Evolutionary conservation across 1,284 basidiomycete genomes (phyloP).

Genomic region (Caloboletus firmus): DNA sequence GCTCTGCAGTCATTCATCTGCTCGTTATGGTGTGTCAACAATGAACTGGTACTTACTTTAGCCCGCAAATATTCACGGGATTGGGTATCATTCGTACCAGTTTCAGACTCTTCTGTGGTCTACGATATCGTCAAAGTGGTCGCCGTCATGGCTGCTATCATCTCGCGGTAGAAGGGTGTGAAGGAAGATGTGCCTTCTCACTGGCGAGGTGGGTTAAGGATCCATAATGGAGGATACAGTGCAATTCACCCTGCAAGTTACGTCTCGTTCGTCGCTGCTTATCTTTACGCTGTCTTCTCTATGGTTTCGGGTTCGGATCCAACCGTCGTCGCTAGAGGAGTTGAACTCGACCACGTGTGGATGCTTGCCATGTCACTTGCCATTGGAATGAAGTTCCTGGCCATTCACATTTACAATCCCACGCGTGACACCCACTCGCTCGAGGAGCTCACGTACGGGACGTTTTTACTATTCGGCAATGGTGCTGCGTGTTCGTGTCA

Average conservation of each 20-base stretch:
- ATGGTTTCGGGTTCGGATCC: conserved; percentile 45
- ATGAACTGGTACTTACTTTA: conserved; percentile 61
- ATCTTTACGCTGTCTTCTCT: conserved; percentile 49
- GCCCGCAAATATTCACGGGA: conserved; percentile 49
- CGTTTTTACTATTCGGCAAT: conserved; percentile 52
- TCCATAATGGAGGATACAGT: conserved; percentile 47
- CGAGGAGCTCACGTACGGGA: conserved; percentile 48
- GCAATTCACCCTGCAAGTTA: conserved; percentile 48
- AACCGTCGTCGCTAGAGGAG: conserved; percentile 47
- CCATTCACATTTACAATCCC: conserved; percentile 49
- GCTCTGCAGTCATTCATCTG: conserved; percentile 49
- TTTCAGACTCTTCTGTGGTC: conserved; percentile 53
- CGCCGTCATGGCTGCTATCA: conserved; percentile 40
- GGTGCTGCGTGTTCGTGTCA: conserved; percentile 46
- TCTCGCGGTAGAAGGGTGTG: conserved; percentile 47
- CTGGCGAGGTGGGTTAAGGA: conserved; percentile 47
- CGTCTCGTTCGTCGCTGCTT: conserved; percentile 50
- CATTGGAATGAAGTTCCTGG: conserved; percentile 48
- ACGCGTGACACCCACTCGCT: conserved; percentile 53
- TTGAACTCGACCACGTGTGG: conserved; percentile 50
- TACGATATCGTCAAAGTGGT: conserved; percentile 62
- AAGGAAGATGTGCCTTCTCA: conserved; percentile 46
- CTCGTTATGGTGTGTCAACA: conserved; percentile 59
- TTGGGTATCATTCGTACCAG: conserved; percentile 55
- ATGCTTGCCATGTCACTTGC: conserved; percentile 45